Percentiles rank a stretch among this genome's conserved stretches.
Conservation (phyloP, 495 filamentous ascomycete genomes). For the Penicillium riverlandense region DNA sequence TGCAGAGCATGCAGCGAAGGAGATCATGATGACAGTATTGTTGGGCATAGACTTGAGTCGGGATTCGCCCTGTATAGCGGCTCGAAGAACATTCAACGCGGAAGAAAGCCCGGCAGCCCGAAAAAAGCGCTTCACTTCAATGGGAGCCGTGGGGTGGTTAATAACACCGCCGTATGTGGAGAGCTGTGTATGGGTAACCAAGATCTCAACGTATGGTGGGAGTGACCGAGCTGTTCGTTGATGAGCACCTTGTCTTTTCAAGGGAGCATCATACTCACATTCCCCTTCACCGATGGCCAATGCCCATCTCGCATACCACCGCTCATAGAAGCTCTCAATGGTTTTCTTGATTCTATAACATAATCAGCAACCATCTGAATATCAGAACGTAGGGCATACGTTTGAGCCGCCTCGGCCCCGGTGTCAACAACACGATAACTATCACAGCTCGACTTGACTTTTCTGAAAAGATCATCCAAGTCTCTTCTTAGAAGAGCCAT, state of each 20-base stretch:
- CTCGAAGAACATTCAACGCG: slow-evolving; percentile 64
- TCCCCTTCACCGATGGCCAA: slow-evolving; percentile 50
- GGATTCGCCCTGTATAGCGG: slow-evolving; percentile 62
- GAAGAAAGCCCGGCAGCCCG: slow-evolving; percentile 61
- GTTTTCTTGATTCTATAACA: slow-evolving; percentile 45
- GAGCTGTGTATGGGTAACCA: slow-evolving; percentile 63
- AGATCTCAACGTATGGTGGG: slow-evolving; percentile 67
- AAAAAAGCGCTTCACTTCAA: slow-evolving; percentile 65
- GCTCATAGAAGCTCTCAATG: slow-evolving; percentile 55
- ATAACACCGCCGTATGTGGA: slow-evolving; percentile 70
- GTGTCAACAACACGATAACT: slow-evolving; percentile 41
- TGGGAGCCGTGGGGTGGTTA: slow-evolving; percentile 64
- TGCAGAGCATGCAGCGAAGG: slow-evolving; percentile 65
- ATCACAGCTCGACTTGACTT: slow-evolving; percentile 57
- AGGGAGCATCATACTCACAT: slow-evolving; percentile 23
- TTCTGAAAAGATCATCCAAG: slow-evolving; percentile 54
- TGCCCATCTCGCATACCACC: slow-evolving; percentile 56
- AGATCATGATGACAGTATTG: slow-evolving; percentile 72
- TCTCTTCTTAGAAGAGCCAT: slow-evolving; percentile 62
- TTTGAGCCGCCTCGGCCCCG: slow-evolving; percentile 48
- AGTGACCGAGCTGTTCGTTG: slow-evolving; percentile 43
- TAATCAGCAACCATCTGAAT: slow-evolving; percentile 1
- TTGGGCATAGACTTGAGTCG: slow-evolving; percentile 70
- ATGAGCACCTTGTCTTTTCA: background rate
- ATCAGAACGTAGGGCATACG: slow-evolving; percentile 26